These are phyloP conservation scores for Fusarium virguliforme DNA, from an alignment of 2,329 filamentous ascomycete species.

Conservation along the genomic window DNA sequence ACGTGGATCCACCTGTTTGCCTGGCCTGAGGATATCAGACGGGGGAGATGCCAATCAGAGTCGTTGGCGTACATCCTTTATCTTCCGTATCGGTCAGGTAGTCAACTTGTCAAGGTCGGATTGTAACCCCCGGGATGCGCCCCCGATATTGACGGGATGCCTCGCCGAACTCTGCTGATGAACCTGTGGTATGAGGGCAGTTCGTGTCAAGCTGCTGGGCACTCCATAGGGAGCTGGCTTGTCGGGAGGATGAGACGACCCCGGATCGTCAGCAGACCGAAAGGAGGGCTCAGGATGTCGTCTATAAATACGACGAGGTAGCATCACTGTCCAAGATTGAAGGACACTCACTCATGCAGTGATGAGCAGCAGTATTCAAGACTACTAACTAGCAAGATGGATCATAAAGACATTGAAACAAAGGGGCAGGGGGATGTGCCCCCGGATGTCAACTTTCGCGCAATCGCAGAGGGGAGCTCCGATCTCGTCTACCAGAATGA, in stretches of 20 bases:
- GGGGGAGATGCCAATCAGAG: constrained; percentile 9
- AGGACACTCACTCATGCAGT: not conserved
- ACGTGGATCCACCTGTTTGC: constrained; percentile 6
- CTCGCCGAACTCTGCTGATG: not conserved
- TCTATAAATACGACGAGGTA: constrained; percentile 14
- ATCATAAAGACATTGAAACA: constrained; percentile 4
- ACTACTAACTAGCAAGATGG: too few relatives aligned
- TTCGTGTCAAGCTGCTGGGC: not conserved
- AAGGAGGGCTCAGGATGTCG: not conserved
- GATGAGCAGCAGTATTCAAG: not conserved
- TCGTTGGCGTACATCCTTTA: not conserved
- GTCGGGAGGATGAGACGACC: not conserved
- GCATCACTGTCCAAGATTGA: not conserved
- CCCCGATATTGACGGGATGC: constrained; percentile 11
- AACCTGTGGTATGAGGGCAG: constrained; percentile 5
- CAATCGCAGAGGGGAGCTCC: constrained; percentile 4
- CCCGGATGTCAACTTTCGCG: constrained; percentile 16
- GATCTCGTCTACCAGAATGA: constrained; percentile 17
- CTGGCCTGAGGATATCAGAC: not conserved
- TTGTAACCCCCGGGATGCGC: not conserved
- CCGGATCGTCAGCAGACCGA: not conserved
- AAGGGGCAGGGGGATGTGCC: constrained; percentile 11
- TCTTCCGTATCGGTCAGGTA: constrained; percentile 15
- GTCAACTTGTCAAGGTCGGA: not conserved
- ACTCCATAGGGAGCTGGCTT: constrained; percentile 1